Evolutionary conservation across 192 early-diverging fungal species (phyloP), one percentile per base, ranked within the genome.

Genomic region (Helicostylum pulchrum): DNA sequence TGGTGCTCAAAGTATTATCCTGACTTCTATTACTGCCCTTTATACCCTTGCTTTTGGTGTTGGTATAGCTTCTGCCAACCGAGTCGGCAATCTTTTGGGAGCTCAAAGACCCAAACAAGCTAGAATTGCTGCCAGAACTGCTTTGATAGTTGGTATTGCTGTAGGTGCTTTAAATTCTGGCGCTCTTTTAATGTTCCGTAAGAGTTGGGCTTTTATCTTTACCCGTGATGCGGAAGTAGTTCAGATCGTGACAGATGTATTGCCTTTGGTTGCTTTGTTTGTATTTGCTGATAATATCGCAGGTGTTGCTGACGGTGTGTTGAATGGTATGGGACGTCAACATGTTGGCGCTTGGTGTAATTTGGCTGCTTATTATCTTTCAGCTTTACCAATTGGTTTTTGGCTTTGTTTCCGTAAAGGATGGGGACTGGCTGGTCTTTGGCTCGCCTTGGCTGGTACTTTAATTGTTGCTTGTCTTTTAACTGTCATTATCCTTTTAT

Each of bases 251-350:
- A 85, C 87, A 1, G 63, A 60, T 53, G 77, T 95, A 4, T 75
- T 96, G 72, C 94, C 94, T 0, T 69, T 90, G 19, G 88, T 82
- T n/a, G 92, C 92, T 0, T 14, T 86, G 21, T 92, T 86, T 76
- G 88, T 90, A 75, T 83, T 84, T 19, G 80, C 81, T 14, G 90
- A 91, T 61, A 81, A 82, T 3, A 72, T 83, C 2, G 80, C 82
- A 0, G 83, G 78, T 52, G 80, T 87, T n/a, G 80, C 86, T 2
- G 85, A 83, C 39, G 91, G 87, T 23, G 80, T 88, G 0, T 66
- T 94, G 36, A 78, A 89, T 46, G 93, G 93, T 12, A 87, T 83
- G 45, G 93, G 93, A 17, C 75, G 85, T 10, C 91, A 89, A 57
- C 80, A 92, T 36, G 61, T 87, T 48, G 90, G 80, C 10, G 84